Base-by-base conservation (phyloP, 257 asterid species). In the Solanum ossicruentum region DNA sequence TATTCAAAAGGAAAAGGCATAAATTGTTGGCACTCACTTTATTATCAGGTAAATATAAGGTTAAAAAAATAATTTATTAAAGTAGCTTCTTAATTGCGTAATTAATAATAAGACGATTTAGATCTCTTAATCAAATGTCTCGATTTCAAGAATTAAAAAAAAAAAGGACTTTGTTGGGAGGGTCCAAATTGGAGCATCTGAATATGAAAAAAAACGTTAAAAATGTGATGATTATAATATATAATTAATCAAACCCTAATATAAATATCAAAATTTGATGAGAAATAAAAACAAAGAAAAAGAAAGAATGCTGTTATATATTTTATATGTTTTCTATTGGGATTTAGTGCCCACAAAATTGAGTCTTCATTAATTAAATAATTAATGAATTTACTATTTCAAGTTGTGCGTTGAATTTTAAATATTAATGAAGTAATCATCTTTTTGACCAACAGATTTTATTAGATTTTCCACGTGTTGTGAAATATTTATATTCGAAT, bases 11-110 rank as follows among this genome's bases (percentile, higher is more conserved):
- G 8, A 23, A 78, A 78, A 78, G 82, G 82, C 61, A 52, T 77
- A 52, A 77, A 15, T 78, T 78, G 82, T 51, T 78, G 82, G 47
- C 82, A 78, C 82, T 78, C 82, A 78, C 82, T 52, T 72, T 28
- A n/a, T 78, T 51, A 63, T 77, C 82, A 78, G 65, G 15, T 45
- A 16, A 32, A 73, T 45, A 75, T 49, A 26, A 17, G 26, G 61
- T 17, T 4, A 51, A 13, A 49, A 49, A 69, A 32, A 12, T 2
- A 8, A 28, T 70, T 9, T 39, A 70, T 41, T 26, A 51, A 77
- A 77, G 82, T 77, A 23, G 16, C 60, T 9, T 78, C 3, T 16
- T 52, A 78, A 23, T 23, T 75, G 36, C 8, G n/a, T 73, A 21
- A 20, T 17, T 4, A 1, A 0, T 54, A 0, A 0, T 54, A 2